phyloP scores from a whole-genome alignment of 257 asterid genomes.

The Capsicum baccatum region DNA sequence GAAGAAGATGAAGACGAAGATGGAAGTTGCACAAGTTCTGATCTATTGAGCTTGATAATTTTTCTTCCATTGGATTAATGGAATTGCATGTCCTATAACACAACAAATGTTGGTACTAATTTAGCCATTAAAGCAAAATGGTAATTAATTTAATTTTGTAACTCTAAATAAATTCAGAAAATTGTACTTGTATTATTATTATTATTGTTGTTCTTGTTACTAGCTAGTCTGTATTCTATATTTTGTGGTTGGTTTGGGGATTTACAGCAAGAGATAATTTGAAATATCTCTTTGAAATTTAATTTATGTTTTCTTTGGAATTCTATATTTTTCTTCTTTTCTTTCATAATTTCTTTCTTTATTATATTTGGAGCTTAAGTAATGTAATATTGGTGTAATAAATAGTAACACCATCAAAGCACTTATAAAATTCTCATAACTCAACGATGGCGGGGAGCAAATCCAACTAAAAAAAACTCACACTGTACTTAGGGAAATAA shows the following conservation, averaged over 20 bases:
- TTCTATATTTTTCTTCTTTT: no score
- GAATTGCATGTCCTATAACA: conserved; percentile 79
- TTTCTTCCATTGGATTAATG: conserved; percentile 67
- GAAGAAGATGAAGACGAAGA: conserved; percentile 44
- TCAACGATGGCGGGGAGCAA: no score
- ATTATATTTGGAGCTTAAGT: no score
- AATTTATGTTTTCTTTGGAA: no score
- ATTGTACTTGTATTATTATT: conserved; percentile 36
- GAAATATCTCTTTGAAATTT: conserved; percentile 38
- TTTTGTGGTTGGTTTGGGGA: conserved; percentile 68
- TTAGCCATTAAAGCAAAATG: no score
- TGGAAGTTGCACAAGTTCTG: conserved; percentile 77
- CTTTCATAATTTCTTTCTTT: no score
- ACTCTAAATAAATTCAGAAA: conserved; percentile 11
- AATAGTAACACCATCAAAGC: no score
- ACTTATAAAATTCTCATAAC: no score
- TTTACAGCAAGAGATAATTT: conserved; percentile 50
- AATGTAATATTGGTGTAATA: no score
- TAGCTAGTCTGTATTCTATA: no score
- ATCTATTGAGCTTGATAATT: conserved; percentile 76
- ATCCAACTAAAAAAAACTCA: no score
- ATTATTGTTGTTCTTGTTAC: background rate
- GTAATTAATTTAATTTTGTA: conserved; percentile 44
- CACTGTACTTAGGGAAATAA: no score
- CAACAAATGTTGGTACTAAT: conserved; percentile 57